Conservation (phyloP, 2,329 filamentous ascomycete genomes). For the Chrysoporthe cubensis region DNA sequence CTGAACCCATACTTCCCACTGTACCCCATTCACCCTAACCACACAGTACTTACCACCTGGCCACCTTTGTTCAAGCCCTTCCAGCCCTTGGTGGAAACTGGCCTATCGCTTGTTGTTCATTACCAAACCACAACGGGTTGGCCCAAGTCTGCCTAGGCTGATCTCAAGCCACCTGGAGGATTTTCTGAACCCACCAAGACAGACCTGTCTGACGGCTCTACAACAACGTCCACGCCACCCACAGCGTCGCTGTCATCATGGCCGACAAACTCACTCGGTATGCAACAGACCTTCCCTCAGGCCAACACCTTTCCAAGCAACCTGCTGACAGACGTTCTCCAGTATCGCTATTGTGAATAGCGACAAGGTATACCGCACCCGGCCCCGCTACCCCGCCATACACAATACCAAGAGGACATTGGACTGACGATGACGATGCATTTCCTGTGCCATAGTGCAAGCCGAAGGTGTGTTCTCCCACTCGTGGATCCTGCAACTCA, state of each 20-base stretch:
- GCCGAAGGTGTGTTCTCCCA: conserved; percentile 67
- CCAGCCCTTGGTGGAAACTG: conserved; percentile 8
- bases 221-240: conserved; percentile 19
- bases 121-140: conserved; percentile 10
- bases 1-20: too few species aligned
- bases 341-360: conserved; percentile 99
- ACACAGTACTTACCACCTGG: not conserved
- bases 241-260: conserved; percentile 58
- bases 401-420: conserved; percentile 17
- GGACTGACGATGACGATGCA: conserved; percentile 44
- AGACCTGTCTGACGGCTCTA: conserved; percentile 14
- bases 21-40: not conserved
- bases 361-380: conserved; percentile 77
- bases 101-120: conserved; percentile 18
- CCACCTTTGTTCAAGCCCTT: conserved; percentile 9
- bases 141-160: conserved; percentile 7
- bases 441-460: conserved; percentile 67
- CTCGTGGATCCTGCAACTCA: not conserved
- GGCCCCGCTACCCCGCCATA: conserved; percentile 44
- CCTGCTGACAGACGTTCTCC: conserved; percentile 29
- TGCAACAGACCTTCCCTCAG: not conserved
- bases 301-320: conserved; percentile 26
- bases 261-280: conserved; percentile 95
- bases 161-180: conserved; percentile 9
- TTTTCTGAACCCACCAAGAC: conserved; percentile 8